Evolutionary conservation across 306 rosid species (phyloP).

Genomic region (Amphicarpaea edgeworthii): DNA sequence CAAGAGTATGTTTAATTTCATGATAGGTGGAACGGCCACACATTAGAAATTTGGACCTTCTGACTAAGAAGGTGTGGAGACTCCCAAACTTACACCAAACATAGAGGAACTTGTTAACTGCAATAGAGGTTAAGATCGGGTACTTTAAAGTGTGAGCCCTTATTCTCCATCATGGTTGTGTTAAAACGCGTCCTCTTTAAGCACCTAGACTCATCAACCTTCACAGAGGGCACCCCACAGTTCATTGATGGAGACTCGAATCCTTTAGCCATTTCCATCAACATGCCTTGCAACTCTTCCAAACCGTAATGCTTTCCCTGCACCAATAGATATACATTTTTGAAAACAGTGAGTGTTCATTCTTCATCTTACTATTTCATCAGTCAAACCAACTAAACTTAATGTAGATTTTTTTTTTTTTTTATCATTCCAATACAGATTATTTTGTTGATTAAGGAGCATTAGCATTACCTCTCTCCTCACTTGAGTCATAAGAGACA

Average conservation of each 20-base stretch:
- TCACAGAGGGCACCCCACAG: slow-evolving; percentile 39
- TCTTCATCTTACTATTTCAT: too few relatives aligned
- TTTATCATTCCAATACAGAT: neutral
- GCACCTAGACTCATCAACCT: slow-evolving; percentile 51
- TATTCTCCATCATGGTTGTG: neutral
- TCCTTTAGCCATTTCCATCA: slow-evolving; percentile 73
- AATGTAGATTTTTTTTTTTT: neutral
- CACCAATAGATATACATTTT: neutral
- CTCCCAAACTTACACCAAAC: too few relatives aligned
- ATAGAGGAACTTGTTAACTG: neutral
- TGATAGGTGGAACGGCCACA: too few relatives aligned
- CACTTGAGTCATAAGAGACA: slow-evolving; percentile 69
- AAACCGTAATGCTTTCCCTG: slow-evolving; percentile 59
- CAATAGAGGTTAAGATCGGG: slow-evolving; percentile 39
- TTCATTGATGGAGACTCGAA: slow-evolving; percentile 51
- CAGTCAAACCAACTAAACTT: neutral
- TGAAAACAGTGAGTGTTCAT: neutral
- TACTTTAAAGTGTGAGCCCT: slow-evolving; percentile 38
- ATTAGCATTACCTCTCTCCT: slow-evolving; percentile 66
- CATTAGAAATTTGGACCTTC: too few relatives aligned
- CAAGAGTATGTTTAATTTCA: too few relatives aligned
- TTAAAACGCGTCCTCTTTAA: slow-evolving; percentile 56
- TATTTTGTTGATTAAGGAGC: neutral
- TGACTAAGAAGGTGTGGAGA: too few relatives aligned
- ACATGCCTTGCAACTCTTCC: slow-evolving; percentile 72